Evolutionary conservation across 2,329 filamentous ascomycete species (phyloP), one percentile per base, ranked within the genome.

Genomic region (Diaporthe vaccinii): DNA sequence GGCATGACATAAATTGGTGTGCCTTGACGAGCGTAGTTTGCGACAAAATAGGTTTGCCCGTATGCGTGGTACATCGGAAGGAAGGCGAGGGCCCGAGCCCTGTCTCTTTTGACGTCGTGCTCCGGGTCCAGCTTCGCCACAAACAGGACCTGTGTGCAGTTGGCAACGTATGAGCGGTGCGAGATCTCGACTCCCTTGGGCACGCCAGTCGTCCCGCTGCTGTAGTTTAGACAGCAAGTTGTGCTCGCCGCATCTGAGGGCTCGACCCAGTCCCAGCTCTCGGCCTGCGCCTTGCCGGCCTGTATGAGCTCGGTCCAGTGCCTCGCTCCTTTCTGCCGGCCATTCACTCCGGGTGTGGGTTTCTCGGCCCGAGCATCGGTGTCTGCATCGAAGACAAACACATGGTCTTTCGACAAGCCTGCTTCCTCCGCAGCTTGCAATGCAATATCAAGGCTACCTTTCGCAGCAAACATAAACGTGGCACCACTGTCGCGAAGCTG

Each of bases 131-230:
- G 81, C 15, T 84, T 78, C 3, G 81, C 79, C 31, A 91, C 82
- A 77, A 86, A 84, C n/a, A 88, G 85, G 22, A 91, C 89, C 75
- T 93, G 91, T 20, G 86, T 79, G 78, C 91, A 89, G 81, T 96
- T 96, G 77, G 94, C 89, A 58, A 95, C 89, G 80, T 95, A 94
- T 78, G 95, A 93, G 76, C 87, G 86, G 83, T 97, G 95, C n/a
- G 92, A 91, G 78, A 97, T 93, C 83, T 94, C 91, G 20, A 97
- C 95, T 15, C 95, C 95, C 82, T 97, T 97, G 14, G 95, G 94
- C 5, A 95, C 88, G 9, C 95, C 95, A 0, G 95, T 97, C 1
- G 93, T 96, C 15, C 94, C 91, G 41, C 90, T 93, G 78, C 91
- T 94, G 84, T 96, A 97, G 83, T 97, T 97, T 77, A 97, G 89